phyloP scores from a whole-genome alignment of 495 filamentous ascomycete species.

The Thermothielavioides terrestris region DNA sequence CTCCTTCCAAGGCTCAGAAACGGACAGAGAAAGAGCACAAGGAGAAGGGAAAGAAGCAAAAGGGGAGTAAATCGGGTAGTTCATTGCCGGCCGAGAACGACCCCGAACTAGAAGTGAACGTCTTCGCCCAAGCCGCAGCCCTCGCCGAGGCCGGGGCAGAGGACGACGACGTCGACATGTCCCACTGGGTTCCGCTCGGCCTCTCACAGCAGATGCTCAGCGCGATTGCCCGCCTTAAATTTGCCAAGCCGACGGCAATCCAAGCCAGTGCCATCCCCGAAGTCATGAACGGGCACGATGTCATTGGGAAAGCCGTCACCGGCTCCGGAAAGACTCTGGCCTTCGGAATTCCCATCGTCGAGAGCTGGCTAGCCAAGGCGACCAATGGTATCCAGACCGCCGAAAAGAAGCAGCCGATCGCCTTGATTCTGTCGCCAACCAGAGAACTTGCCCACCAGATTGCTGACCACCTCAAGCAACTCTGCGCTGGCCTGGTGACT shows the following conservation, averaged over 20 bases:
- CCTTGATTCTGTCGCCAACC: conserved; percentile 85
- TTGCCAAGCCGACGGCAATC: conserved; percentile 70
- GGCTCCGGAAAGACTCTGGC: conserved; percentile 81
- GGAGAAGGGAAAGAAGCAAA: conserved; percentile 19
- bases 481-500: conserved; percentile 54
- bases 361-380: conserved; percentile 46
- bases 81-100: conserved; percentile 28
- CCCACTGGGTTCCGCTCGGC: conserved; percentile 64
- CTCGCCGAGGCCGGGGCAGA: conserved; percentile 34
- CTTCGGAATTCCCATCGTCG: conserved; percentile 70
- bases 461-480: conserved; percentile 63
- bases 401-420: conserved; percentile 50
- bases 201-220: conserved; percentile 61
- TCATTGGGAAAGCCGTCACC: conserved; percentile 74
- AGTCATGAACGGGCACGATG: conserved; percentile 62
- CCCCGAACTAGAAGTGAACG: conserved; percentile 34
- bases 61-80: conserved; percentile 24
- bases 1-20: conserved; percentile 11
- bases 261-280: conserved; percentile 69
- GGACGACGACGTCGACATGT: conserved; percentile 49
- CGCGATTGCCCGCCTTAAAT: conserved; percentile 69
- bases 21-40: conserved; percentile 17
- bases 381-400: conserved; percentile 30
- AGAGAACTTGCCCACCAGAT: conserved; percentile 91
- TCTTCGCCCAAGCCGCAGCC: conserved; percentile 32